These are phyloP conservation scores for Trichoderma oligosporum DNA, from an alignment of 2,329 filamentous ascomycete species.

Conservation along the genomic window DNA sequence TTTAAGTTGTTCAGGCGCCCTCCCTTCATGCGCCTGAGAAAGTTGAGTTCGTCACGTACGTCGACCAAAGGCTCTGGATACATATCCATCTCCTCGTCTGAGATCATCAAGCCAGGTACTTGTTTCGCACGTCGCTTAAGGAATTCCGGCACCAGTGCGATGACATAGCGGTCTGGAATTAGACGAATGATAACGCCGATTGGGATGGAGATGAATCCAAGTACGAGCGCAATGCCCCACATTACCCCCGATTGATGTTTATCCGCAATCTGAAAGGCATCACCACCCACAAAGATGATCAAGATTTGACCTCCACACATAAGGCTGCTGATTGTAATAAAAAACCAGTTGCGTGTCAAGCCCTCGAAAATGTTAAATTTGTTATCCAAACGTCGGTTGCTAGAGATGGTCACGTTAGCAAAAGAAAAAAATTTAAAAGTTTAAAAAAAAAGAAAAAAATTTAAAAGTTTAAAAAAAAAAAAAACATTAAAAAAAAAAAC, in stretches of 20 bases:
- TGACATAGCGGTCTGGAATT: slow-evolving; percentile 69
- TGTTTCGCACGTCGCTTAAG: slow-evolving; percentile 47
- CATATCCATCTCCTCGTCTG: slow-evolving; percentile 62
- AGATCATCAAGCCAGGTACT: slow-evolving; percentile 56
- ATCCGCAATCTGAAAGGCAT: slow-evolving; percentile 68
- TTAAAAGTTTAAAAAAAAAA: neutral
- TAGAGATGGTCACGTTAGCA: no score
- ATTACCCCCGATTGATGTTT: slow-evolving; percentile 64
- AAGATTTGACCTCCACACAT: slow-evolving; percentile 88
- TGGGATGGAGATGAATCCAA: slow-evolving; percentile 81
- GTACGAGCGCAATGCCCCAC: slow-evolving; percentile 83
- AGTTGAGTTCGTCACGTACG: slow-evolving; percentile 75
- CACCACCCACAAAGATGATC: slow-evolving; percentile 82
- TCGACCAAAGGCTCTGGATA: slow-evolving; percentile 72
- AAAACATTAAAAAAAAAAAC: no score
- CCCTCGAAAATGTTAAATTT: slow-evolving; percentile 94
- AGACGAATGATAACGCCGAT: slow-evolving; percentile 77
- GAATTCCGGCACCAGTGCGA: slow-evolving; percentile 50
- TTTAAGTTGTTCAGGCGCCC: slow-evolving; percentile 77
- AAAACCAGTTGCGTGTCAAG: slow-evolving; percentile 80
- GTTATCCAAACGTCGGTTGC: slow-evolving; percentile 90
- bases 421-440: neutral
- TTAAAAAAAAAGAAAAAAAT: neutral
- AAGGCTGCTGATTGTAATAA: slow-evolving; percentile 76
- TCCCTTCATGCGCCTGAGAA: slow-evolving; percentile 75